Evolutionary conservation across 1,284 basidiomycete genomes (phyloP).

Genomic region (Ustilago tritici): DNA sequence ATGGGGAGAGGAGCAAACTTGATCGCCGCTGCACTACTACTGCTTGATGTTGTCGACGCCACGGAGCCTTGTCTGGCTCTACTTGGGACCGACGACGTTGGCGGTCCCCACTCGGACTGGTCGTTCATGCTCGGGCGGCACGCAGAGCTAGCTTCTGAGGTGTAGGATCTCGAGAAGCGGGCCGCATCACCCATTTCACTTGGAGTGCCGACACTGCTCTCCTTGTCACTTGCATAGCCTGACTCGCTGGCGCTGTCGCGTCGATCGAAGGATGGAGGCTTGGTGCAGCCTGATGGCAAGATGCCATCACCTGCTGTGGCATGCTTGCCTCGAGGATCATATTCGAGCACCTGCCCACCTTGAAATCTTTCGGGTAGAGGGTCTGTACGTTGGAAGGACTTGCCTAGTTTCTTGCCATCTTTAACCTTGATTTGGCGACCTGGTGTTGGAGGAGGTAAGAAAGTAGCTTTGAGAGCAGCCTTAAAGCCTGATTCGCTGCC

Average conservation of each 20-base stretch:
- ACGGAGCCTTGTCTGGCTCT: constrained; percentile 29
- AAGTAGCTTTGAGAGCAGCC: constrained; percentile 56
- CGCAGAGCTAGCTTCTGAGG: constrained; percentile 29
- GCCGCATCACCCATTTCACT: constrained; percentile 31
- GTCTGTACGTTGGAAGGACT: constrained; percentile 49
- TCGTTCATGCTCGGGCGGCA: constrained; percentile 15
- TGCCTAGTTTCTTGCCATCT: constrained; percentile 54
- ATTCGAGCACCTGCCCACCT: constrained; percentile 56
- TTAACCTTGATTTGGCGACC: constrained; percentile 55
- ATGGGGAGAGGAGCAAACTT: constrained; percentile 62
- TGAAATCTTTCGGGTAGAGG: constrained; percentile 43
- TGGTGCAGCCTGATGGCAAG: constrained; percentile 24
- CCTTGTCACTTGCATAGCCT: constrained; percentile 43
- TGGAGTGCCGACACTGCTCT: constrained; percentile 28
- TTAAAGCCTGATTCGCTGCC: constrained; percentile 37
- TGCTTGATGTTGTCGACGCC: constrained; percentile 36
- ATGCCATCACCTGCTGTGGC: constrained; percentile 56
- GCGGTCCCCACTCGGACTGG: constrained; percentile 24
- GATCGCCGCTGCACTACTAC: constrained; percentile 55
- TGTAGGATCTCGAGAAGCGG: constrained; percentile 23
- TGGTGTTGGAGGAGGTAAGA: constrained; percentile 51
- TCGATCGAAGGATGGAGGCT: constrained; percentile 6
- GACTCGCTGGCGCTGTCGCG: constrained; percentile 38
- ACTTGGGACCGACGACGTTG: not conserved
- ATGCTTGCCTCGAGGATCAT: constrained; percentile 55